phyloP scores from a whole-genome alignment of 2,329 filamentous ascomycete species.

The Exserohilum turcica region DNA sequence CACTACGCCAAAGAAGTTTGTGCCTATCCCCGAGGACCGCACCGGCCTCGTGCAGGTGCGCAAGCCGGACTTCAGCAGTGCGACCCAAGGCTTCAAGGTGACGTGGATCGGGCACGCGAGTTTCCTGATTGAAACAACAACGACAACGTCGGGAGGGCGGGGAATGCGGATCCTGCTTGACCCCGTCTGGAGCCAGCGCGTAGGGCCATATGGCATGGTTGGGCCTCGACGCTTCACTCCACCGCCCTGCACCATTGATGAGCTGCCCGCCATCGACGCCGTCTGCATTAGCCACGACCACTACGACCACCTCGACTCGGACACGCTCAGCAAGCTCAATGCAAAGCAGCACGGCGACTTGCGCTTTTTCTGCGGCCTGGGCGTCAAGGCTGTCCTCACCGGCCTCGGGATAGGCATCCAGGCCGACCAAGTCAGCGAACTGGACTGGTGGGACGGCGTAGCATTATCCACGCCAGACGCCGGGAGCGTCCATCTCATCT shows the following conservation, averaged over 20 bases:
- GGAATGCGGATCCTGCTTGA: slow-evolving; percentile 58
- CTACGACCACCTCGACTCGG: slow-evolving; percentile 60
- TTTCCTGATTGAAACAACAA: slow-evolving; percentile 54
- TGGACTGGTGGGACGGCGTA: slow-evolving; percentile 59
- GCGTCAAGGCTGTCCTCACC: slow-evolving; percentile 46
- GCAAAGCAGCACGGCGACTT: slow-evolving; percentile 43
- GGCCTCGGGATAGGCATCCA: slow-evolving; percentile 47
- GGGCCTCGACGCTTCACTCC: slow-evolving; percentile 60
- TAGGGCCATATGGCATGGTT: slow-evolving; percentile 53
- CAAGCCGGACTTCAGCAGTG: slow-evolving; percentile 48
- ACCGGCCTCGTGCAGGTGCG: slow-evolving; percentile 51
- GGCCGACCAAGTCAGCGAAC: slow-evolving; percentile 50
- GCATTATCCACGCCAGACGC: slow-evolving; percentile 40
- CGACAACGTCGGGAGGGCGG: slow-evolving; percentile 33
- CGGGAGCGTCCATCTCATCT: slow-evolving; percentile 51
- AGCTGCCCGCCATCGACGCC: slow-evolving; percentile 58
- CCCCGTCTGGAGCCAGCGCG: slow-evolving; percentile 59
- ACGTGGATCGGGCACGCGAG: slow-evolving; percentile 60
- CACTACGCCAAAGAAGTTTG: slow-evolving; percentile 50
- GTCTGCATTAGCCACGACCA: slow-evolving; percentile 62
- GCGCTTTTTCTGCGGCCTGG: slow-evolving; percentile 52
- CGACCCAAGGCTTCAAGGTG: slow-evolving; percentile 45
- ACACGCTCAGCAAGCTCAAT: slow-evolving; percentile 52
- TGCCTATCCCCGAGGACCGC: slow-evolving; percentile 52
- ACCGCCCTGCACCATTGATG: slow-evolving; percentile 56